These are phyloP conservation scores for Clavispora asparagi DNA, from an alignment of 805 yeast species.

Conservation along the genomic window DNA sequence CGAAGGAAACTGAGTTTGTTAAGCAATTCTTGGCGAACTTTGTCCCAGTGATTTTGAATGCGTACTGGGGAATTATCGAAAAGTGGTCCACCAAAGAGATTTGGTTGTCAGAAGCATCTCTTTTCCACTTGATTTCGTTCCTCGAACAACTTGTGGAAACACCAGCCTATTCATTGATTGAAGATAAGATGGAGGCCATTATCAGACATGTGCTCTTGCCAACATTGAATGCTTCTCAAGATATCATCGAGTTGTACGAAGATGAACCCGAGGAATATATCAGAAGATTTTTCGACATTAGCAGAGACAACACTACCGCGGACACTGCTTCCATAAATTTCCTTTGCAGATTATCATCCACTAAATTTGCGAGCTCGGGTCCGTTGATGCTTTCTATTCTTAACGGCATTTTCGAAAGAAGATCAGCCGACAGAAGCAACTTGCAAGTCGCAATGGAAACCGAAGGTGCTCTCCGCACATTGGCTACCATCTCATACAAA, in stretches of 20 bases:
- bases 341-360: slow-evolving; percentile 32
- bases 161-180: slow-evolving; percentile 32
- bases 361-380: slow-evolving; percentile 36
- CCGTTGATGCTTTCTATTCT: slow-evolving; percentile 25
- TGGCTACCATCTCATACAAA: slow-evolving; percentile 37
- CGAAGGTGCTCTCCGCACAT: slow-evolving; percentile 39
- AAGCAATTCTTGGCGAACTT: slow-evolving; percentile 28
- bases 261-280: slow-evolving; percentile 44
- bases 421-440: slow-evolving; percentile 25
- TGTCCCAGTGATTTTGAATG: slow-evolving; percentile 38
- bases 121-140: slow-evolving; percentile 40
- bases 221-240: slow-evolving; percentile 33
- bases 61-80: slow-evolving; percentile 41
- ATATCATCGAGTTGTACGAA: slow-evolving; percentile 38
- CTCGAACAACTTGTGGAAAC: slow-evolving; percentile 39
- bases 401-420: slow-evolving; percentile 30
- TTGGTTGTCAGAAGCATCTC: slow-evolving; percentile 38
- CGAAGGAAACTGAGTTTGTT: slow-evolving; percentile 26
- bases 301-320: slow-evolving; percentile 42
- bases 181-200: slow-evolving; percentile 37
- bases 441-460: slow-evolving; percentile 28
- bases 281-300: slow-evolving; percentile 41
- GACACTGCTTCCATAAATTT: slow-evolving; percentile 49
- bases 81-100: slow-evolving; percentile 33
- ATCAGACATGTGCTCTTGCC: slow-evolving; percentile 37